Evolutionary conservation across 2,329 filamentous ascomycete genomes (phyloP), one percentile per base, ranked within the genome.

Genomic region (Colletotrichum tabaci): DNA sequence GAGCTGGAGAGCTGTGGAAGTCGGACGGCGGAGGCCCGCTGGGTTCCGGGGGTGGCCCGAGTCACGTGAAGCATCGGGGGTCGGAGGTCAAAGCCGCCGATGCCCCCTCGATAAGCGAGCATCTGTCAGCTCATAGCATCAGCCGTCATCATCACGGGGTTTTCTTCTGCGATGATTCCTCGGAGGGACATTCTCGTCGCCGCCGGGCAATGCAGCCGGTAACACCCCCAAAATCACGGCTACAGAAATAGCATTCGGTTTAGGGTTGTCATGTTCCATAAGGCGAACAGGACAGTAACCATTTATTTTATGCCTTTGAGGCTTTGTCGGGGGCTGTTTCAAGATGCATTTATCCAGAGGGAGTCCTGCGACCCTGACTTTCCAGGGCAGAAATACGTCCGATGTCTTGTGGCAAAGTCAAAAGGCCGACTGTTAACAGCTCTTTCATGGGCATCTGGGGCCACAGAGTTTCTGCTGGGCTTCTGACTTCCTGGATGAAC

Each of bases 281-380:
- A 62, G 23, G 60, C 47, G 16, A 30, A 38, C 13, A 49, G n/a
- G 1, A 38, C 16, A 55, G 26, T 21, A 35, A 23, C 21, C 23
- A 35, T 30, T 7, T 26, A 26, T 26, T 35, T 35, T 9, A 65
- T 65, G 52, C 62, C 58, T 61, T 61, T 38, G 44, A 61, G 58
- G 58, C 23, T 57, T 57, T 58, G 30, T 10, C 7, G 42, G 42
- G 42, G 23, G n/a, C 12, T 58, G 62, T 65, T 65, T 65, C 52
- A 65, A 46, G 40, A 40, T 38, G 62, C 62, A 65, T 58, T 30
- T 65, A 47, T 47, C 46, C 30, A 38, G 44, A 50, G 30, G n/a
- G 30, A 15, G 12, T 61, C 6, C n/a, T 38, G 7, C 16, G 26
- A 47, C 26, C 58, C 44, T 13, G 44, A 16, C 21, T 38, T 23